phyloP scores from a whole-genome alignment of 148 eudicot species.

The Tetragonia tetragonoides region DNA sequence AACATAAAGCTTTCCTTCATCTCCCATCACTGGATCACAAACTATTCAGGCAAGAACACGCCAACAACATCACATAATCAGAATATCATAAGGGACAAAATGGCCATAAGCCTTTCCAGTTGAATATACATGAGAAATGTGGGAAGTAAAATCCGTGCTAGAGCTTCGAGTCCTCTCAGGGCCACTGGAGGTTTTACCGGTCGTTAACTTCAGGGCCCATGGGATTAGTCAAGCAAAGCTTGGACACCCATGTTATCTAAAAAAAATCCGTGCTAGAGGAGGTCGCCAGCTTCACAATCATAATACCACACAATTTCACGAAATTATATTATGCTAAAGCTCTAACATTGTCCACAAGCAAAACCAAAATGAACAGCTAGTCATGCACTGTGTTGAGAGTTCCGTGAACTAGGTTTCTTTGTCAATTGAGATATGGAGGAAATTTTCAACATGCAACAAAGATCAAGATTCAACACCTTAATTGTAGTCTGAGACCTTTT shows the following conservation, averaged over 20 bases:
- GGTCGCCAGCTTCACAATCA: background rate
- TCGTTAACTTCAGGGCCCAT: too few species aligned
- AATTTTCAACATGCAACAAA: background rate
- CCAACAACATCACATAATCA: conserved; percentile 10
- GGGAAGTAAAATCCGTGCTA: background rate
- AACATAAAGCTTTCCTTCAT: conserved; percentile 98
- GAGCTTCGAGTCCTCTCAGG: too few species aligned
- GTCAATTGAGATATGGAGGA: background rate
- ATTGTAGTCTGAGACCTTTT: background rate
- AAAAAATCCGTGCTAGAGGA: background rate
- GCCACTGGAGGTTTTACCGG: too few species aligned
- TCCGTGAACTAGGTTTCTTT: background rate
- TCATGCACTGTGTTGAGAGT: background rate
- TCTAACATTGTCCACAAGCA: conserved; percentile 4
- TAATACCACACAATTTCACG: background rate
- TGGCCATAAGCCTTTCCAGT: background rate
- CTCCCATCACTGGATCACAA: conserved; percentile 99
- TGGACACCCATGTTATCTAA: too few species aligned
- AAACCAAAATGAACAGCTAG: background rate
- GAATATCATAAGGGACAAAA: background rate
- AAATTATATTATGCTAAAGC: background rate
- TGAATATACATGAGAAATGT: background rate
- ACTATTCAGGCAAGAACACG: conserved; percentile 38
- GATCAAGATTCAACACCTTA: background rate
- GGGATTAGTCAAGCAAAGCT: too few species aligned